Base-by-base conservation (phyloP, 164 flowering plant species). In the Aristolochia fimbriata region DNA sequence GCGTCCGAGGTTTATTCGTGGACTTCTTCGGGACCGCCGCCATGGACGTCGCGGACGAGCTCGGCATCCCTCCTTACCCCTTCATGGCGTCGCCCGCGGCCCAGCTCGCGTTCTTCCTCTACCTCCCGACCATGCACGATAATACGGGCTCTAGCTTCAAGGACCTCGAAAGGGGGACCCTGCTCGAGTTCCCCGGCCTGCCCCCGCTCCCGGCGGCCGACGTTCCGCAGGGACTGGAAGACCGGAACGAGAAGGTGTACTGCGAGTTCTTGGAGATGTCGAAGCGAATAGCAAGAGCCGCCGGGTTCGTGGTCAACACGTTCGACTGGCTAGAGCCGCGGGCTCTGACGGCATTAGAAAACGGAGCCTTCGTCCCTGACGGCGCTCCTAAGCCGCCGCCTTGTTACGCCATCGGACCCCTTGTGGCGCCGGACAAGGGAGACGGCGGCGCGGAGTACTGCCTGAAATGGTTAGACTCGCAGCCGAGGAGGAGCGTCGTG, bases 401-500 rank as follows among this genome's bases (percentile, higher is more conserved):
- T 1, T 1, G 66, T 1, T 59, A 62, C 47, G 23, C 55, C n/a
- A 53, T 74, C 3, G 77, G 80, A 15, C 80, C 77, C 2, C 30
- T 74, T 61, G 62, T 71, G 17, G 65, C 68, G 0, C 23, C 50
- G 3, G 60, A 50, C 10, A 60, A 54, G 3, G 57, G 22, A 11
- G 50, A 13, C 6, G 65, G 15, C 0, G 57, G 46, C 7, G 55
- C n/a, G 5, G 41, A 58, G 11, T 72, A 71, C 45, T 77, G 78
- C 15, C 17, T 79, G 45, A 12, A 19, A 3, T 81, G 85, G 83
- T 76, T 79, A 0, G 76, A 77, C 58, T 21, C 54, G 37, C 80
- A 77, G 19, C 80, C 83, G 2, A 62, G 62, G 10, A 15, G 62
- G 10, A 73, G 81, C 22, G 83, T 81, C 1, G 69, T 81, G 30